Evolutionary conservation across 352 stramenopile genomes (phyloP).

Genomic region (Phytophthora ohioensis): DNA sequence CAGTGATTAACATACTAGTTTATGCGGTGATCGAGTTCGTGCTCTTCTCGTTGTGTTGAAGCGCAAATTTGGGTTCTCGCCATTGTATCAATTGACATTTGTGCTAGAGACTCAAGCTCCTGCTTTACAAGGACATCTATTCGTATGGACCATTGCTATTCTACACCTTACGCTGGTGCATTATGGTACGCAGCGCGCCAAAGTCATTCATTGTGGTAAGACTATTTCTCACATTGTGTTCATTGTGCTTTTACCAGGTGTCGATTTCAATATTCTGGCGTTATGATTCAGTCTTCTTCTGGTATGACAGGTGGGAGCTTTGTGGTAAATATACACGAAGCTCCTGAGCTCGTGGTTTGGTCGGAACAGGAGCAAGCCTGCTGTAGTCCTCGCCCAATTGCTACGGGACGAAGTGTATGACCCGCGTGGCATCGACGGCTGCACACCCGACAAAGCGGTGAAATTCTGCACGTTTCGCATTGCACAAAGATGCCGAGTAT

Average conservation of each 20-base stretch:
- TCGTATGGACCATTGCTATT: conserved; percentile 43
- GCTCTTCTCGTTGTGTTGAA: conserved; percentile 26
- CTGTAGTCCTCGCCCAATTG: conserved; percentile 17
- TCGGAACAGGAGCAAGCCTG: conserved; percentile 23
- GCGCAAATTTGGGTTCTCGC: conserved; percentile 30
- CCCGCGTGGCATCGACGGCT: conserved; percentile 54
- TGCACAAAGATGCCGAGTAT: conserved; percentile 54
- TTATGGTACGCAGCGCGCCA: conserved; percentile 26
- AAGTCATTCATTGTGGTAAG: background rate
- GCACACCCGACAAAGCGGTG: conserved; percentile 64
- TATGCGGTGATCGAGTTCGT: conserved; percentile 32
- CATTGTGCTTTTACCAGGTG: conserved; percentile 5
- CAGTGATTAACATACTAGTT: conserved; percentile 18
- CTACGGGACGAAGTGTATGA: conserved; percentile 42
- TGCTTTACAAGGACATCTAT: conserved; percentile 30
- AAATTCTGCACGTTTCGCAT: conserved; percentile 53
- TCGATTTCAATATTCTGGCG: conserved; percentile 31
- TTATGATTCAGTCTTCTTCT: conserved; percentile 19
- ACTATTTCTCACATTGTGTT: background rate
- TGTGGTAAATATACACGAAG: conserved; percentile 17
- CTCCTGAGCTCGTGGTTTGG: background rate
- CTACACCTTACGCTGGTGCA: conserved; percentile 39
- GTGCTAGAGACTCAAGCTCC: conserved; percentile 43
- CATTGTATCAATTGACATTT: conserved; percentile 43
- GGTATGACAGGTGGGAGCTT: conserved; percentile 15